phyloP scores from a whole-genome alignment of 192 early-diverging fungal genomes.

The Coemansia sp. region DNA sequence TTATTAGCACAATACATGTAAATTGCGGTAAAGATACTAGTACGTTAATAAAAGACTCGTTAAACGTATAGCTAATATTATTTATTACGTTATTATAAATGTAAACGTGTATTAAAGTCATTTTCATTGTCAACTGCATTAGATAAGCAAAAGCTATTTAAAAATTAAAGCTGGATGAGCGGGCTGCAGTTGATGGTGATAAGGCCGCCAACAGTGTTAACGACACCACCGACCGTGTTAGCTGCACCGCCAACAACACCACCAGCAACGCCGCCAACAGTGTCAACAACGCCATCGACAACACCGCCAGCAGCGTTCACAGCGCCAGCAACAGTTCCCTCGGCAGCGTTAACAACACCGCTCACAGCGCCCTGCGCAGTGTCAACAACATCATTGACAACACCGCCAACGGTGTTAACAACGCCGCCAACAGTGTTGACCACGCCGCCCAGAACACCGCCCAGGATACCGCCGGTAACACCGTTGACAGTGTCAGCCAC shows the following conservation, averaged over 20 bases:
- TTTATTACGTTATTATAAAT: no score
- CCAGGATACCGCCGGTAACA: not conserved
- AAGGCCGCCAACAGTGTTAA: not conserved
- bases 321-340: not conserved
- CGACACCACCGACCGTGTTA: not conserved
- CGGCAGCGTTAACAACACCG: not conserved
- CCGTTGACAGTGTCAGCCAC: not conserved
- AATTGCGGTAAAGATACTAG: no score
- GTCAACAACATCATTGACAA: not conserved
- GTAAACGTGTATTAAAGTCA: no score
- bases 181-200: constrained; percentile 7
- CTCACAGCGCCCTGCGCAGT: not conserved
- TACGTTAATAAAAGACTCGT: no score
- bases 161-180: not conserved
- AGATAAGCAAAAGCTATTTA: not conserved
- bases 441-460: not conserved
- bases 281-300: not conserved
- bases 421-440: not conserved
- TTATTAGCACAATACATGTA: no score
- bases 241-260: not conserved
- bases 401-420: not conserved
- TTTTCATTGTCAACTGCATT: no score
- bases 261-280: not conserved
- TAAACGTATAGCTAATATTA: no score
- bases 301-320: not conserved